These are phyloP conservation scores for Debaryomycetaceae sp. DNA, from an alignment of 1,139 yeast species.

Conservation along the genomic window DNA sequence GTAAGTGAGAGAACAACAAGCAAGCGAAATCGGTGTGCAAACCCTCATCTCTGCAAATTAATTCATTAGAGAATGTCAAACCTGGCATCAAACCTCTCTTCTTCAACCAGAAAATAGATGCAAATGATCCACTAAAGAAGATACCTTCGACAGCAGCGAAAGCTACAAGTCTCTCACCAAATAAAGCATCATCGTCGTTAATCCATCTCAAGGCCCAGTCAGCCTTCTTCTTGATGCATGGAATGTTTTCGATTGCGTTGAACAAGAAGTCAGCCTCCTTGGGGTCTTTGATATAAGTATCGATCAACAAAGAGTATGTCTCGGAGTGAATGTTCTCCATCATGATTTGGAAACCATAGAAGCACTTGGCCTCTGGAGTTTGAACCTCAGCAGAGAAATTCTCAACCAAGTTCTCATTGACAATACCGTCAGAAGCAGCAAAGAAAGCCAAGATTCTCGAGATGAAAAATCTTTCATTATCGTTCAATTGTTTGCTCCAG, in stretches of 20 bases:
- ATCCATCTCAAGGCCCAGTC: conserved; percentile 99
- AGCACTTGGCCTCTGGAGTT: conserved; percentile 96
- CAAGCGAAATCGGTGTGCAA: conserved; percentile 98
- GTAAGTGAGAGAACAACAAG: conserved; percentile 86
- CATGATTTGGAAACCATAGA: conserved; percentile 99
- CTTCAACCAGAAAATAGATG: conserved; percentile 96
- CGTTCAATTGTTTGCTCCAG: conserved; percentile 82
- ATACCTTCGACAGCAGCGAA: conserved; percentile 99
- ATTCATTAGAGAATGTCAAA: conserved; percentile 91
- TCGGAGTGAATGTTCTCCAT: conserved; percentile 99
- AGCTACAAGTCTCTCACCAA: conserved; percentile 94
- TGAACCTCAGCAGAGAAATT: conserved; percentile 97
- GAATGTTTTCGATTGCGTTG: conserved; percentile 91
- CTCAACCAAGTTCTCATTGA: conserved; percentile 94
- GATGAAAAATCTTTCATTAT: conserved; percentile 86
- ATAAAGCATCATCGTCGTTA: conserved; percentile 77
- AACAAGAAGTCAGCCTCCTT: conserved; percentile 84
- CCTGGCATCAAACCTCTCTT: conserved; percentile 99
- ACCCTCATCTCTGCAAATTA: conserved; percentile 98
- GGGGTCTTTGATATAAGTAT: conserved; percentile 92
- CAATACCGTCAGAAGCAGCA: conserved; percentile 98
- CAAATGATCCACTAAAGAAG: conserved; percentile 96
- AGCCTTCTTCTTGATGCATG: conserved; percentile 93
- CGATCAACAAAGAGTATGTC: conserved; percentile 91
- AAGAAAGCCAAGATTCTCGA: conserved; percentile 95